Evolutionary conservation across 768 basidiomycete genomes (phyloP).

Genomic region (Boletus rex-veris): DNA sequence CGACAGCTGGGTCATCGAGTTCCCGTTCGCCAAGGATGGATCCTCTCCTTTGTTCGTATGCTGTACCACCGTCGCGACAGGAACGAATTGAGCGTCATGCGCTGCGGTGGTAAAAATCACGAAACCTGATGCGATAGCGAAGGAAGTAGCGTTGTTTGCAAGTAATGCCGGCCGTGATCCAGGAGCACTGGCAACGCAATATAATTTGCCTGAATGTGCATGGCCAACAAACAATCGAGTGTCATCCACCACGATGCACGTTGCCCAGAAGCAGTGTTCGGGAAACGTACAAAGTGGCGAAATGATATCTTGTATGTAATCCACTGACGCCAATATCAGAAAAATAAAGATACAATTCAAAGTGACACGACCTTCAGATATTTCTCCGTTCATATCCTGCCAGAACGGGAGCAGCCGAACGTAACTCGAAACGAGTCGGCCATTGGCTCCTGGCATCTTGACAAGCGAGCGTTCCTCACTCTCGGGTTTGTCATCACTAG

Average conservation of each 20-base stretch:
- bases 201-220: conserved; percentile 61
- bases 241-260: conserved; percentile 22
- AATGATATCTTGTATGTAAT: conserved; percentile 16
- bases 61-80: conserved; percentile 28
- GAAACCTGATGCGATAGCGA: conserved; percentile 68
- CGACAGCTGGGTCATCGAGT: conserved; percentile 3
- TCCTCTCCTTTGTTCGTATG: conserved; percentile 1
- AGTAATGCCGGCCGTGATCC: conserved; percentile 34
- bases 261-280: conserved; percentile 55
- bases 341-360: not conserved
- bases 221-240: conserved; percentile 57
- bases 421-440: conserved; percentile 41
- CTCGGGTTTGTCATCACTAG: not conserved
- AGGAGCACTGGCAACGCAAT: conserved; percentile 41
- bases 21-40: conserved; percentile 28
- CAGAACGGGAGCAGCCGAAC: conserved; percentile 29
- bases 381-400: conserved; percentile 46
- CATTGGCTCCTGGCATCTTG: conserved; percentile 39
- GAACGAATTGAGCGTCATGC: conserved; percentile 77
- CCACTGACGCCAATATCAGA: conserved; percentile 16
- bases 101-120: conserved; percentile 81
- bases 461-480: conserved; percentile 6
- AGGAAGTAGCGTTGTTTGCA: conserved; percentile 63
- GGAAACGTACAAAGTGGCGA: conserved; percentile 42
- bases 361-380: conserved; percentile 41